Evolutionary conservation across 2,329 filamentous ascomycete species (phyloP).

Genomic region (Claviceps spartinae): DNA sequence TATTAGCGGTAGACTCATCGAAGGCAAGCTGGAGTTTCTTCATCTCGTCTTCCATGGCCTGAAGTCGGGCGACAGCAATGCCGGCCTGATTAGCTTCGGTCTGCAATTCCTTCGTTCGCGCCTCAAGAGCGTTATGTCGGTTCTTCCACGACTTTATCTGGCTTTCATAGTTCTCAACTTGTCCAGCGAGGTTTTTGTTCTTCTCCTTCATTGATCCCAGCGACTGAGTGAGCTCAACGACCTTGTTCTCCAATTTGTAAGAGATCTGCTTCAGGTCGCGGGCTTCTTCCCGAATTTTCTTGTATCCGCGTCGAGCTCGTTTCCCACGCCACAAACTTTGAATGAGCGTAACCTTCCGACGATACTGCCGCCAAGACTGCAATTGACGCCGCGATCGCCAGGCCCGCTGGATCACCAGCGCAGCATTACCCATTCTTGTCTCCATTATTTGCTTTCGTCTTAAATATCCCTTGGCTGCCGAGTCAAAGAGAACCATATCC

Average conservation of each 20-base stretch:
- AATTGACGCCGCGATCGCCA: slow-evolving; percentile 75
- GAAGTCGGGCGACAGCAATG: slow-evolving; percentile 80
- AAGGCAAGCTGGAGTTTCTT: slow-evolving; percentile 77
- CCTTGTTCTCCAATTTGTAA: slow-evolving; percentile 99
- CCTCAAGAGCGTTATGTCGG: slow-evolving; percentile 79
- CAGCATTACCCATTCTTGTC: slow-evolving; percentile 83
- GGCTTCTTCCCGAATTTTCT: slow-evolving; percentile 83
- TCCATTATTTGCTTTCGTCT: slow-evolving; percentile 87
- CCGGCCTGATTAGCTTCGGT: slow-evolving; percentile 95
- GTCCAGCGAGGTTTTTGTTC: slow-evolving; percentile 77
- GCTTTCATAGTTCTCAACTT: slow-evolving; percentile 90
- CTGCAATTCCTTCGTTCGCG: slow-evolving; percentile 84
- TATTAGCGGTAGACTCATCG: slow-evolving; percentile 78
- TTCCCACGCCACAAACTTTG: slow-evolving; percentile 90
- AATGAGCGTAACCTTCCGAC: slow-evolving; percentile 75
- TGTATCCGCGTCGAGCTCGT: slow-evolving; percentile 69
- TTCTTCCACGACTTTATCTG: slow-evolving; percentile 96
- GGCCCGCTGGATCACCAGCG: slow-evolving; percentile 74
- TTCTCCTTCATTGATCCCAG: slow-evolving; percentile 84
- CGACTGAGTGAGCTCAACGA: slow-evolving; percentile 91
- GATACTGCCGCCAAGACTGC: slow-evolving; percentile 73
- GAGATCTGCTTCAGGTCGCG: slow-evolving; percentile 98
- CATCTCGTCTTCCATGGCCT: slow-evolving; percentile 93
- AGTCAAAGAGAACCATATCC: slow-evolving; percentile 79
- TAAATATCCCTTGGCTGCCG: slow-evolving; percentile 81